Base-by-base conservation (phyloP, 192 early-diverging fungal species). In the Paraglomus brasilianum region DNA sequence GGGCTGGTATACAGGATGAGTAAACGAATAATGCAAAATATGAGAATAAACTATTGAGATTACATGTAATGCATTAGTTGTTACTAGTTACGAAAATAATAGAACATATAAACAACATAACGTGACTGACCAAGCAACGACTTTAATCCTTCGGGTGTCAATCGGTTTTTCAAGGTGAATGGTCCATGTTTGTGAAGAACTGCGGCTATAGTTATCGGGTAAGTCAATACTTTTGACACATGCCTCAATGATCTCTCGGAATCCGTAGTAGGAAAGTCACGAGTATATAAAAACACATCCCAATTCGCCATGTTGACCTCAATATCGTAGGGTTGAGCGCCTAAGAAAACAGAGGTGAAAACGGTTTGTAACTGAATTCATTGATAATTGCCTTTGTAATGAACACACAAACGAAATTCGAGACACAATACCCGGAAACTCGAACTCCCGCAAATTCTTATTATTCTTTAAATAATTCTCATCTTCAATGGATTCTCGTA, bases 391-490 rank as follows among this genome's bases (percentile, higher is more conserved):
- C 15, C 46, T 41, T 39, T 14, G 21, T 48, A 21, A 49, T 21
- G 41, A 40, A 17, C 39, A 60, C 10, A 55, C 5, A 24, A 41
- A 72, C 19, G 40, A 62, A 55, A 40, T 7, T 36, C 21, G 13
- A 46, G 43, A 71, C 21, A 52, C 69, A 11, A 68, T 22, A 82
- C 83, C 68, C 71, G 89, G 91, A 69, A 92, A 92, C 66, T 90
- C 89, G 75, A 91, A 90, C 80, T 92, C 91, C 49, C 77, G 81
- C 84, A 92, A 82, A 39, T 77, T 78, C 59, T 89, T 82, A 11
- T 88, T 89, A 22, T 87, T 90, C 70, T 87, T 82, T 53, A 92
- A 81, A 76, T 92, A 89, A 63, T 92, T 88, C 60, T 91, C 89
- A 73, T 92, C 91, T 75, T 87, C 85, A 74, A 90, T 91, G 46